Conservation (phyloP, 805 yeast species). For the Wickerhamomyces xylosicus region DNA sequence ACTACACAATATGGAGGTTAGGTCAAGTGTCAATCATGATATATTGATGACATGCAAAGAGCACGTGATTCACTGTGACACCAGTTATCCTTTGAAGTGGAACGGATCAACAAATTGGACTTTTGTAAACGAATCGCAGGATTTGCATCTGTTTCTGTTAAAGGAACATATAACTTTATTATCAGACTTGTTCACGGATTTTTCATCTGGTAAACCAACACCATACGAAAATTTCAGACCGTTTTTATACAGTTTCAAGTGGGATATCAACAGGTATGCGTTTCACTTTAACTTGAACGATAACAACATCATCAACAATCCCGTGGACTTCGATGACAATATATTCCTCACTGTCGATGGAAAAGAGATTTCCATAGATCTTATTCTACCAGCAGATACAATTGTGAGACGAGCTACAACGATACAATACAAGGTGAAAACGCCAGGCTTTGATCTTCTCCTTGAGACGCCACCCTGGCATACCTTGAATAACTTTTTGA, state of each 20-base stretch:
- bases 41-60: slow-evolving; percentile 52
- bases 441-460: slow-evolving; percentile 51
- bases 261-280: slow-evolving; percentile 49
- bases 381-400: slow-evolving; percentile 49
- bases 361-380: slow-evolving; percentile 32
- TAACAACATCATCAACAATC: slow-evolving; percentile 79
- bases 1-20: slow-evolving; percentile 47
- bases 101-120: slow-evolving; percentile 68
- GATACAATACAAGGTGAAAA: slow-evolving; percentile 37
- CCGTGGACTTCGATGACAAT: slow-evolving; percentile 75
- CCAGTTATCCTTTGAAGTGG: slow-evolving; percentile 75
- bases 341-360: slow-evolving; percentile 70
- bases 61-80: slow-evolving; percentile 43
- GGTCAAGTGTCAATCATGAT: slow-evolving; percentile 87
- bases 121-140: slow-evolving; percentile 40
- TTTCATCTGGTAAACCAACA: slow-evolving; percentile 58
- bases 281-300: slow-evolving; percentile 77
- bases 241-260: slow-evolving; percentile 45
- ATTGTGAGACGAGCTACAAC: slow-evolving; percentile 41
- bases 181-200: slow-evolving; percentile 67
- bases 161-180: slow-evolving; percentile 75
- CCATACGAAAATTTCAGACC: slow-evolving; percentile 77
- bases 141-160: slow-evolving; percentile 51
- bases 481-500: slow-evolving; percentile 64
- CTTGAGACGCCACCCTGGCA: slow-evolving; percentile 90